These are phyloP conservation scores for Trichoderma sp. DNA, from an alignment of 2,329 filamentous ascomycete species.

Conservation along the genomic window DNA sequence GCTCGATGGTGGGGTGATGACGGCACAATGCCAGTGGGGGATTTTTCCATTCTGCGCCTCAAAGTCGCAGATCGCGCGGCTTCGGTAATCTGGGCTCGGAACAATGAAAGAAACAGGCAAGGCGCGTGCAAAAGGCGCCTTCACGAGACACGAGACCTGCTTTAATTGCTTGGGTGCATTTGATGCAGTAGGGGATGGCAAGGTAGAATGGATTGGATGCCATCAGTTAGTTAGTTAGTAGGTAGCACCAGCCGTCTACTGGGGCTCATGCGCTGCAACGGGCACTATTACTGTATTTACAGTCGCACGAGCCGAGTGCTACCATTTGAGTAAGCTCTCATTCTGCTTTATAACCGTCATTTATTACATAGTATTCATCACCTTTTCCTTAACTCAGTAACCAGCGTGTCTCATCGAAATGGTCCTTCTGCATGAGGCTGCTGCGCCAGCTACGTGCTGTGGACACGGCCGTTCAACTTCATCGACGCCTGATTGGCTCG, in stretches of 20 bases:
- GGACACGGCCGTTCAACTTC: constrained; percentile 37
- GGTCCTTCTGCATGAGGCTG: constrained; percentile 14
- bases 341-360: neutral
- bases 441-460: constrained; percentile 10
- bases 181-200: neutral
- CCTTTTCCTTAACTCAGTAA: neutral
- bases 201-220: no score
- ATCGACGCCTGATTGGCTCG: constrained; percentile 42
- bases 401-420: neutral
- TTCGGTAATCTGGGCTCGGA: constrained; percentile 21
- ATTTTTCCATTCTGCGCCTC: neutral
- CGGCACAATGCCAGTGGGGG: constrained; percentile 2
- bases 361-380: neutral
- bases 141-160: neutral
- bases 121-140: neutral
- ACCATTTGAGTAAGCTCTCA: neutral
- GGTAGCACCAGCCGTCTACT: neutral
- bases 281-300: neutral
- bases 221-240: neutral
- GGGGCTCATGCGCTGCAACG: neutral
- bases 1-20: constrained; percentile 24
- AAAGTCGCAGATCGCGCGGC: constrained; percentile 4
- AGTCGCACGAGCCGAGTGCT: neutral
- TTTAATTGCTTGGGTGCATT: neutral
- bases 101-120: constrained; percentile 1